Evolutionary conservation across 225 moss, liverwort and hornwort species (phyloP).

Genomic region (Pseudisothecium myosuroides): DNA sequence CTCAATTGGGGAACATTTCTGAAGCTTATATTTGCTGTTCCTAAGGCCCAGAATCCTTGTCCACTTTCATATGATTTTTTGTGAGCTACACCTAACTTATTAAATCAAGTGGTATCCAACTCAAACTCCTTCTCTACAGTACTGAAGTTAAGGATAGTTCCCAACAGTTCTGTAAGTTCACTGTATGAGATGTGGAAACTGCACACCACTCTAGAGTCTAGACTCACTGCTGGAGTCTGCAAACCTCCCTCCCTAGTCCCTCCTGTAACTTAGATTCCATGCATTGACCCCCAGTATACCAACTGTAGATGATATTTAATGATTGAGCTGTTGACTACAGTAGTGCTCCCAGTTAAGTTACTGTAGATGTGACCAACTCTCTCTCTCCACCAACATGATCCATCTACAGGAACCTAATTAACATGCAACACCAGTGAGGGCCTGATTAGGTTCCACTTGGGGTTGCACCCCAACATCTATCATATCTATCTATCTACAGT

Average conservation of each 20-base stretch:
- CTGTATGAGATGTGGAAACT: not conserved
- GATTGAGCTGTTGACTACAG: not conserved
- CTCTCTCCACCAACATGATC: not conserved
- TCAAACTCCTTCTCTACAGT: not conserved
- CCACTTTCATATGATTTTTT: not conserved
- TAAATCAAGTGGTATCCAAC: not conserved
- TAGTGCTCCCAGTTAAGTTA: not conserved
- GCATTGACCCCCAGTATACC: not conserved
- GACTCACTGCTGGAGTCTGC: not conserved
- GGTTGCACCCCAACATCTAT: too few relatives aligned
- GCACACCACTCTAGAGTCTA: not conserved
- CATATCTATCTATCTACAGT: too few relatives aligned
- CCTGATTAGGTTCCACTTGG: too few relatives aligned
- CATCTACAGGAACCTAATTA: not conserved
- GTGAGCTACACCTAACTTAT: not conserved
- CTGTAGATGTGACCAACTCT: not conserved
- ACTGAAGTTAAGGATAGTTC: too few relatives aligned
- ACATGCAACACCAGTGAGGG: not conserved
- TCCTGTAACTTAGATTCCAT: not conserved
- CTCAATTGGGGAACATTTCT: too few relatives aligned
- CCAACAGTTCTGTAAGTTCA: not conserved
- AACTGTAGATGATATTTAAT: not conserved
- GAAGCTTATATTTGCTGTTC: not conserved
- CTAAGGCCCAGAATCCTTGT: not conserved
- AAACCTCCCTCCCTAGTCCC: not conserved